phyloP scores from a whole-genome alignment of 257 asterid species.

The Petunia axillaris region DNA sequence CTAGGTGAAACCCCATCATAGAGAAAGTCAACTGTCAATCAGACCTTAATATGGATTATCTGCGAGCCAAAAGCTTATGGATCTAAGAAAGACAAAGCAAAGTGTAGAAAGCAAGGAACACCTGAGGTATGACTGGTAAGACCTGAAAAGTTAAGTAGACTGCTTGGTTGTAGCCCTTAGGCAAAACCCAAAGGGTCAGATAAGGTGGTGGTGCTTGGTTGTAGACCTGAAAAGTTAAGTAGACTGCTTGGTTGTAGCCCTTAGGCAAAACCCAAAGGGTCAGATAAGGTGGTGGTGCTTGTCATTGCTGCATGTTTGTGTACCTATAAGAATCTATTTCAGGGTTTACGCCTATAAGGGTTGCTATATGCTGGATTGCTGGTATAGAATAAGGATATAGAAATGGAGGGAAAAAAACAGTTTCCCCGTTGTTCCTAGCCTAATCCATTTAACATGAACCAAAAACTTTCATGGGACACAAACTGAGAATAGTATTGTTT shows the following conservation, averaged over 20 bases:
- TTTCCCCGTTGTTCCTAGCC: neutral
- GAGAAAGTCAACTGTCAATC: neutral
- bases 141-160: neutral
- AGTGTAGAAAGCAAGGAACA: neutral
- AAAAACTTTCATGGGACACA: neutral
- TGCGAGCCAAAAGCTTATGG: neutral
- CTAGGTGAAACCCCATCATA: slow-evolving; percentile 16
- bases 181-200: neutral
- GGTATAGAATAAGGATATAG: neutral
- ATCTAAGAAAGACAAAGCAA: neutral
- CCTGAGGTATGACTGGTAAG: neutral
- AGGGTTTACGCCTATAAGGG: slow-evolving; percentile 13
- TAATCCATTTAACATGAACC: neutral
- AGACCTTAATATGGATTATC: neutral
- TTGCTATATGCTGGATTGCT: neutral
- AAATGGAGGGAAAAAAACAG: neutral
- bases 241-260: slow-evolving; percentile 18
- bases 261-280: neutral
- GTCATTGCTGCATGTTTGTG: slow-evolving; percentile 1
- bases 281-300: neutral
- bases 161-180: slow-evolving; percentile 14
- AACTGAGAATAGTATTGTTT: slow-evolving; percentile 14
- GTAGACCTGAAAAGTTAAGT: neutral
- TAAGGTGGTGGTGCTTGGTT: neutral
- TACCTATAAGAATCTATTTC: neutral